Base-by-base conservation (phyloP, 495 filamentous ascomycete genomes). In the Tuber borchii region DNA sequence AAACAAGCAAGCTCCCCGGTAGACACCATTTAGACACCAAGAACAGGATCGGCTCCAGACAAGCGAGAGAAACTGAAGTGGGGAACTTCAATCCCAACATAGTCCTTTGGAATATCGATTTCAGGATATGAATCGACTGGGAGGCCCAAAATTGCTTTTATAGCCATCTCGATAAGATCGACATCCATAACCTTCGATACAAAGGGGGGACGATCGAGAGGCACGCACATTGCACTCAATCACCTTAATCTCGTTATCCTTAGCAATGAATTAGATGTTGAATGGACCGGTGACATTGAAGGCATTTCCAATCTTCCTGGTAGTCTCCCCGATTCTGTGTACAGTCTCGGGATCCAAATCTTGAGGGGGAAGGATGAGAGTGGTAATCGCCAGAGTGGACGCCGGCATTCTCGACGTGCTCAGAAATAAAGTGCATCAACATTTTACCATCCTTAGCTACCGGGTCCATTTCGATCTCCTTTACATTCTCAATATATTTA, bases 231-330 rank as follows among this genome's bases (percentile, higher is more conserved):
- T 99, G 85, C 95, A 99, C 85, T 99, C 95, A 77, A 99, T 99
- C 77, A 99, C 95, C 87, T 98, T 99, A 86, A 99, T 98, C 80
- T 97, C 95, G 82, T 98, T 97, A 84, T 98, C 93, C 86, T 99
- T 99, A 72, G 95, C 95, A 80, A 99, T 99, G 86, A 99, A 99
- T 84, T 99, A 95, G 77, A 99, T 99, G 85, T 99, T 99, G 88
- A 91, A 97, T 34, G 95, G 95, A 69, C 95, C 95, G 61, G 95
- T 98, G 70, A 99, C 91, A 81, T 98, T 97, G 37, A 99, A 89
- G 42, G 96, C 95, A 78, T 92, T 90, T 74, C 92, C 95, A 73
- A 99, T 99, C 88, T 97, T 97, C 74, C 92, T 87, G 14, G 95
- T 99, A 19, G 95, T 95, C 82, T 97, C 95, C 83, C 93, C 93